phyloP scores from a whole-genome alignment of 805 yeast genomes.

The Candida sphagnicola region DNA sequence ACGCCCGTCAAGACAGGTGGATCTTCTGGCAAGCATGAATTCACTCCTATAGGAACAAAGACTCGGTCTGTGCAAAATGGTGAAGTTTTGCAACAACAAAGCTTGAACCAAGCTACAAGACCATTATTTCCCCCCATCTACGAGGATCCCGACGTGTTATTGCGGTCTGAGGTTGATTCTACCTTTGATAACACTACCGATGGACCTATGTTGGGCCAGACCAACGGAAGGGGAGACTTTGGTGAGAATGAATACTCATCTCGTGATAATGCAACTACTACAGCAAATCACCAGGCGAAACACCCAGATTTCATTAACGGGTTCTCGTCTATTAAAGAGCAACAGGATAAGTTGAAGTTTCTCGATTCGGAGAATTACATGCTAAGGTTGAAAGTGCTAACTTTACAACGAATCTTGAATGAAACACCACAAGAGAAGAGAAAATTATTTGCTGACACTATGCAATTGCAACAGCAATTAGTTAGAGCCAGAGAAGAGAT shows the following conservation, averaged over 20 bases:
- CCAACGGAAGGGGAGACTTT: background rate
- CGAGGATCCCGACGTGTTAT: slow-evolving; percentile 1
- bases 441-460: slow-evolving; percentile 3
- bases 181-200: slow-evolving; percentile 9
- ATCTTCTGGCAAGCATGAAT: slow-evolving; percentile 8
- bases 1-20: slow-evolving; percentile 10
- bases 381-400: slow-evolving; percentile 8
- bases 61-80: background rate
- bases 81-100: background rate
- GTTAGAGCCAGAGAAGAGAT: background rate
- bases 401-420: slow-evolving; percentile 6
- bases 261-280: too few species aligned
- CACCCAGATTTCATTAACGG: background rate
- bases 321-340: slow-evolving; percentile 7
- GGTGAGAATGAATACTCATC: too few species aligned
- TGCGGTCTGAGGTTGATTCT: slow-evolving; percentile 8
- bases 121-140: slow-evolving; percentile 7
- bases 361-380: slow-evolving; percentile 9
- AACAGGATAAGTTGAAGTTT: slow-evolving; percentile 9
- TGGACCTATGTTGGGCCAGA: background rate
- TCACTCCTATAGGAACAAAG: slow-evolving; percentile 14
- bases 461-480: slow-evolving; percentile 2
- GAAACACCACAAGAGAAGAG: slow-evolving; percentile 7
- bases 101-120: slow-evolving; percentile 2
- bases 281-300: background rate